phyloP scores from a whole-genome alignment of 78 protist genomes.

The Tieghemostelium lacteum region DNA sequence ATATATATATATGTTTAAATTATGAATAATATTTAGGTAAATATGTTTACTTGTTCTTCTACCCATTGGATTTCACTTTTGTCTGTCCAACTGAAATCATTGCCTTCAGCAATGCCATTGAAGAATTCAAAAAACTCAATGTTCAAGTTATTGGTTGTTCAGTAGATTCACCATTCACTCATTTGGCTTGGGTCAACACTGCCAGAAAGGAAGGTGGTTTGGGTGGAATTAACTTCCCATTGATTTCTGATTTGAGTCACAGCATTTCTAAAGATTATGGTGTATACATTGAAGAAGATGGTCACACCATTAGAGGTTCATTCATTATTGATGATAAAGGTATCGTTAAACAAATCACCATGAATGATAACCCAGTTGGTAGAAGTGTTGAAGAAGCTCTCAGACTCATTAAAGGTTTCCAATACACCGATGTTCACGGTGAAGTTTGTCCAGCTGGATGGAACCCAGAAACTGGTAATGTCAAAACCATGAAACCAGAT shows the following conservation, averaged over 20 bases:
- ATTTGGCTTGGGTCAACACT: conserved; percentile 95
- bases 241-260: conserved; percentile 91
- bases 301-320: conserved; percentile 89
- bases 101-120: conserved; percentile 91
- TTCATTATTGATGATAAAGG: conserved; percentile 84
- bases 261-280: conserved; percentile 92
- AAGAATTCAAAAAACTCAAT: conserved; percentile 88
- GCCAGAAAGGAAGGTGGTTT: conserved; percentile 97
- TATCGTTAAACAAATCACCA: conserved; percentile 85
- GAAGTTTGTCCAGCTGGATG: conserved; percentile 94
- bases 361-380: conserved; percentile 95
- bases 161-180: conserved; percentile 92
- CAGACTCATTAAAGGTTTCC: conserved; percentile 88
- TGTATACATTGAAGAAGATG: conserved; percentile 86
- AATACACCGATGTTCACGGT: conserved; percentile 88
- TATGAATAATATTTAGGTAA: conserved; percentile 11
- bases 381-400: conserved; percentile 91
- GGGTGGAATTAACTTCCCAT: conserved; percentile 93
- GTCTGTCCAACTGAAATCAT: conserved; percentile 98
- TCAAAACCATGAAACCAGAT: conserved; percentile 68
- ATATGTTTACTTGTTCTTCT: conserved; percentile 77
- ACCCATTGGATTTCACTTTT: conserved; percentile 85
- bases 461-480: conserved; percentile 42
- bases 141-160: conserved; percentile 88
- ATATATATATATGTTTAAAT: no score